Evolutionary conservation across 192 early-diverging fungal genomes (phyloP).

Genomic region (Linnemannia hyalina): DNA sequence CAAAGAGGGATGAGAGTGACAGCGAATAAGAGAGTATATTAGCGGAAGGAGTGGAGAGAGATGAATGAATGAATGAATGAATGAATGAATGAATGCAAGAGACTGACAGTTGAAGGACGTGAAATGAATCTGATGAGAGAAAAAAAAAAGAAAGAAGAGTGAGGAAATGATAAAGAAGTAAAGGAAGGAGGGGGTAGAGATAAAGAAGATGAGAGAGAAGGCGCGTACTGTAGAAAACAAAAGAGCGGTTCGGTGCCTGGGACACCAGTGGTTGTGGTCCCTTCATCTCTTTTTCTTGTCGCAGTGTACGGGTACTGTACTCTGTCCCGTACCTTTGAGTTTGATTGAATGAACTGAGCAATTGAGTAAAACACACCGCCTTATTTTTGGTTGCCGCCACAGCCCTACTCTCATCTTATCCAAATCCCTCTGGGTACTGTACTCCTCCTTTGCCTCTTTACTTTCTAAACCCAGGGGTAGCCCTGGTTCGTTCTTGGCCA

Average conservation of each 20-base stretch:
- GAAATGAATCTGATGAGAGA: not conserved
- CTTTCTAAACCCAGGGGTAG: not conserved
- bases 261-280: not conserved
- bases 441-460: not conserved
- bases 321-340: too few relatives aligned
- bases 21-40: not conserved
- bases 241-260: not conserved
- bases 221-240: not conserved
- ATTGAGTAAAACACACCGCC: too few relatives aligned
- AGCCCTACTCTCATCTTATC: not conserved
- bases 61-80: too few relatives aligned
- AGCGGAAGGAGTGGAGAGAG: not conserved
- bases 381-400: not conserved
- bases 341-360: too few relatives aligned
- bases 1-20: not conserved
- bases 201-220: not conserved
- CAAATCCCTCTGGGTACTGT: not conserved
- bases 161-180: not conserved
- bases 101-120: too few relatives aligned
- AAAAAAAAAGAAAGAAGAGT: not conserved
- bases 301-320: too few relatives aligned
- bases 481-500: not conserved
- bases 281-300: too few relatives aligned
- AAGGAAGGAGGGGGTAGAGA: not conserved
- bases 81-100: too few relatives aligned